Base-by-base conservation (phyloP, 495 filamentous ascomycete species). In the Cairneyella variabilis region DNA sequence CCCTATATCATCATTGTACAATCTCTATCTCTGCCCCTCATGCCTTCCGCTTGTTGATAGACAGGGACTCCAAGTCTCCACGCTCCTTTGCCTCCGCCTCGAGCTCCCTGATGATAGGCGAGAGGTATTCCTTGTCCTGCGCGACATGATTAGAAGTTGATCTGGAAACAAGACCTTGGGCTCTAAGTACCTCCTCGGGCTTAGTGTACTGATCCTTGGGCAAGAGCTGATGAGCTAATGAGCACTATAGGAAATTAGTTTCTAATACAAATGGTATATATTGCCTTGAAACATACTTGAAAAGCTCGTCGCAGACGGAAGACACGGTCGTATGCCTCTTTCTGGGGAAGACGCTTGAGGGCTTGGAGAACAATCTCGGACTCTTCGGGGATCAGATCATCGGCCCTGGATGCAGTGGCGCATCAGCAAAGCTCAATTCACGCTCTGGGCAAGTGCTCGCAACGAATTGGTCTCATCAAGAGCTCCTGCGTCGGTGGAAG, bases 271-370 rank as follows among this genome's bases (percentile, higher is more conserved):
- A 27, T 20, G 10, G 14, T 18, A 18, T 20, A 3, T 6, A 34
- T 5, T 8, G 2, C 12, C 34, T 17, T 7, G 14, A 27, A 5
- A 32, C 73, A 38, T 71, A 91, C 87, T 83, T 97, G 93, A 75
- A 92, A 86, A 62, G 93, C 95, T 69, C 93, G 83, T 69, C 93
- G 87, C 69, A 97, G 82, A 65, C 93, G 90, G 83, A 88, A 97
- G 66, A 97, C 83, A 71, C 93, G 92, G 77, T 98, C 93, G 73
- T 97, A 97, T 62, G 83, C 78, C 64, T 89, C 89, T 79, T 95
- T 91, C 57, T 87, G 78, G 32, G 89, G 82, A 38, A 98, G 86
- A 70, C 93, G 90, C 79, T 87, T 85, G 68, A 98, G 78, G 48
- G 93, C 93, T 58, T 82, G 76, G 69, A 91, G 83, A 63, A 97